Conservation (phyloP, 306 rosid genomes). For the Vigna nakashimae region DNA sequence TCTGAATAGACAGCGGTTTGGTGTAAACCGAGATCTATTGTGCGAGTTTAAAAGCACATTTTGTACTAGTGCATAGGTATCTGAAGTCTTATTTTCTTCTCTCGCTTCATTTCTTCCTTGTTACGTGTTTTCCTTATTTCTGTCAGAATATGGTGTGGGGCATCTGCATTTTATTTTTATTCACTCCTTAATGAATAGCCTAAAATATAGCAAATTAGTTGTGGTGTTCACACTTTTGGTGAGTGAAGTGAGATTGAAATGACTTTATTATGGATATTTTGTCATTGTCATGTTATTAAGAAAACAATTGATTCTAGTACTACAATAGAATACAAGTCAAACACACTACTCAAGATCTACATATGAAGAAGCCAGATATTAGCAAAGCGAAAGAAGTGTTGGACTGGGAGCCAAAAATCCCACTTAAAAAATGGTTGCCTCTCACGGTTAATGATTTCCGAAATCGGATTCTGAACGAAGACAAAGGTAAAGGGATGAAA, state of each 20-base stretch:
- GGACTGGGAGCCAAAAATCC: conserved; percentile 88
- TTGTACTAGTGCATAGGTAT: too few species aligned
- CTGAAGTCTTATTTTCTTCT: conserved; percentile 24
- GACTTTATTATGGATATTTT: neutral
- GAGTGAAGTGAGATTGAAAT: too few species aligned
- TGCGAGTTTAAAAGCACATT: too few species aligned
- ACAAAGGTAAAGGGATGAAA: conserved; percentile 78
- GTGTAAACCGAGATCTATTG: too few species aligned
- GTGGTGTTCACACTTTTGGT: conserved; percentile 9
- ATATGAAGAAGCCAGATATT: conserved; percentile 96
- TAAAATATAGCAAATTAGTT: conserved; percentile 13
- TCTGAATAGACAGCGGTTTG: too few species aligned
- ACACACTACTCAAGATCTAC: conserved; percentile 99
- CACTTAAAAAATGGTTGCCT: conserved; percentile 91
- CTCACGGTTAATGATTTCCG: conserved; percentile 94
- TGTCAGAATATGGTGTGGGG: neutral
- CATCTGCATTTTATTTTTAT: conserved; percentile 34
- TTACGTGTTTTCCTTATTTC: conserved; percentile 5
- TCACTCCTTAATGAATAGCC: conserved; percentile 25
- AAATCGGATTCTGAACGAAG: conserved; percentile 92
- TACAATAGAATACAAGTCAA: conserved; percentile 81
- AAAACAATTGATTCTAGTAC: conserved; percentile 93
- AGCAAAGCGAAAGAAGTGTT: conserved; percentile 88
- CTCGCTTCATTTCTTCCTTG: conserved; percentile 17
- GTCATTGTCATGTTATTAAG: conserved; percentile 60